These are phyloP conservation scores for Phyllachora maydis DNA, from an alignment of 2,329 filamentous ascomycete species.

Conservation along the genomic window DNA sequence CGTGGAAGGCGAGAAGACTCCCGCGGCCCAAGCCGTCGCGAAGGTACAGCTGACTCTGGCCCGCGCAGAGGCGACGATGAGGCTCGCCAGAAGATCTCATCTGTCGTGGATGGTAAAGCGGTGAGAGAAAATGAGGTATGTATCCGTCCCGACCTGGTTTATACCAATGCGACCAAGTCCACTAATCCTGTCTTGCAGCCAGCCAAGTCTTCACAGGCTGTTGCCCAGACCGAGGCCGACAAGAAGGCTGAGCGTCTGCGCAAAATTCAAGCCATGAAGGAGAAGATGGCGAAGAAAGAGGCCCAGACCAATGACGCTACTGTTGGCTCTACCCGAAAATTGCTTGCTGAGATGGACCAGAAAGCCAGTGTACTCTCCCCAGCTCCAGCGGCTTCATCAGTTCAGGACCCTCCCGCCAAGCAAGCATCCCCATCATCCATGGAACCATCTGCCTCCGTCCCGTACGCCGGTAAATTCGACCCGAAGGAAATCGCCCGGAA, in stretches of 20 bases:
- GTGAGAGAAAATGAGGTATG: conserved; percentile 36
- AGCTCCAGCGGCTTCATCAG: conserved; percentile 10
- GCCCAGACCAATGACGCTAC: conserved; percentile 46
- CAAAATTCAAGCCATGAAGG: conserved; percentile 80
- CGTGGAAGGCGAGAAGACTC: conserved; percentile 55
- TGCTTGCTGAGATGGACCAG: conserved; percentile 54
- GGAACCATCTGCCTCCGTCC: conserved; percentile 33
- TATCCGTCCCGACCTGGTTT: conserved; percentile 4
- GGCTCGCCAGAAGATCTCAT: no score
- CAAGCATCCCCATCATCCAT: conserved; percentile 29
- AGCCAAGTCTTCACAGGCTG: conserved; percentile 27
- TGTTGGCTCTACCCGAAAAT: conserved; percentile 41
- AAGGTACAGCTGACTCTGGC: conserved; percentile 52
- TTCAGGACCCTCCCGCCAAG: conserved; percentile 25
- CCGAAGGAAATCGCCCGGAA: conserved; percentile 75
- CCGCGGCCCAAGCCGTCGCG: conserved; percentile 44
- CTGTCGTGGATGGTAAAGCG: no score
- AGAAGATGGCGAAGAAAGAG: conserved; percentile 62
- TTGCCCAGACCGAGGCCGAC: conserved; percentile 43
- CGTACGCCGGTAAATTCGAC: conserved; percentile 65
- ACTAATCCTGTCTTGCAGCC: conserved; percentile 18
- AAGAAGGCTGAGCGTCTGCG: conserved; percentile 66
- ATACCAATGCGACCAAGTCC: background rate
- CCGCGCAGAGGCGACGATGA: conserved; percentile 45
- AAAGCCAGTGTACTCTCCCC: conserved; percentile 25